Conservation (phyloP, 2,329 filamentous ascomycete species). For the Talaromyces piceae region DNA sequence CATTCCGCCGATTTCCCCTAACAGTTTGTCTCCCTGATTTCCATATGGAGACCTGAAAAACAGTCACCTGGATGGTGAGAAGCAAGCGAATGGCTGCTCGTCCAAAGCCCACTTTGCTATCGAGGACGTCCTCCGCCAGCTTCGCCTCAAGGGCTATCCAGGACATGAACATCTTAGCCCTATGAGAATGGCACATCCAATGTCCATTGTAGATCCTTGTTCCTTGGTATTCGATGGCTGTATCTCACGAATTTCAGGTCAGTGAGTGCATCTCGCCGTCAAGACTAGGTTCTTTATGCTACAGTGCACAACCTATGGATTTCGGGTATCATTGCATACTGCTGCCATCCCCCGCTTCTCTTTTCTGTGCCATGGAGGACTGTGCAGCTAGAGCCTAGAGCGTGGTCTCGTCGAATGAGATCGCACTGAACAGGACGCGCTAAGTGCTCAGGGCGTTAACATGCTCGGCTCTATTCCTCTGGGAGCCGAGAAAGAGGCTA, state of each 20-base stretch:
- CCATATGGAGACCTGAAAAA: no score
- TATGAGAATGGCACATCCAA: neutral
- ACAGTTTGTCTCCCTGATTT: no score
- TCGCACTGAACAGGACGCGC: neutral
- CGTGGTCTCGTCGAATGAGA: neutral
- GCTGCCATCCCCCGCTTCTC: no score
- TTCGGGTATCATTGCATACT: neutral
- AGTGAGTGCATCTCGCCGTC: neutral
- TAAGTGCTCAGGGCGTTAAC: neutral
- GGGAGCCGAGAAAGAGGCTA: neutral
- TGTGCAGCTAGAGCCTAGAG: neutral
- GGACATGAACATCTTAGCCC: neutral
- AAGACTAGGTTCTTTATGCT: neutral
- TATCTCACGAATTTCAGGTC: neutral
- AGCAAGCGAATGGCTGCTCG: neutral
- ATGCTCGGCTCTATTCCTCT: neutral
- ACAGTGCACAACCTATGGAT: neutral
- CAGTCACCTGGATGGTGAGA: no score
- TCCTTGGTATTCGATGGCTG: neutral
- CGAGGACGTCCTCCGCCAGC: neutral
- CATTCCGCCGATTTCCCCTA: no score
- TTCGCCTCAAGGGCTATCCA: neutral
- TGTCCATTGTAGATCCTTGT: neutral
- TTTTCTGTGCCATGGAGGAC: neutral
- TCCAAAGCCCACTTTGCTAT: neutral